Evolutionary conservation across 352 stramenopile species (phyloP).

Genomic region (Thalassiosira livingstoniorum): DNA sequence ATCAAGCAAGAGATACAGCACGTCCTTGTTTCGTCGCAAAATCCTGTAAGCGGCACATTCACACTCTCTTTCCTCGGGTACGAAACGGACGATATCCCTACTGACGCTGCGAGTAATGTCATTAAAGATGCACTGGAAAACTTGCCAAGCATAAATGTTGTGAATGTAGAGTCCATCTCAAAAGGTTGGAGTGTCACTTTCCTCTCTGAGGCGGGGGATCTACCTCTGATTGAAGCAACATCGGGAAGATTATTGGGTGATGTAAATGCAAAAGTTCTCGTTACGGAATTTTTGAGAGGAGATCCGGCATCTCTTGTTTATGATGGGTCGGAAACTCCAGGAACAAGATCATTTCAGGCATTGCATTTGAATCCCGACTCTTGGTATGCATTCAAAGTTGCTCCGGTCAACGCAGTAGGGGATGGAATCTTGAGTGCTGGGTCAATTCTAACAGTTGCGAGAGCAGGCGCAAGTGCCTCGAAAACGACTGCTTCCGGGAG

Average conservation of each 20-base stretch:
- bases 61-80: slow-evolving; percentile 76
- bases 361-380: slow-evolving; percentile 89
- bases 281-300: slow-evolving; percentile 88
- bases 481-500: slow-evolving; percentile 91
- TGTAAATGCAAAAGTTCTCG: slow-evolving; percentile 80
- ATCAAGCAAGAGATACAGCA: slow-evolving; percentile 90
- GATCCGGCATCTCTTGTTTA: slow-evolving; percentile 92
- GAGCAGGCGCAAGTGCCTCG: slow-evolving; percentile 88
- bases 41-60: slow-evolving; percentile 77
- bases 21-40: slow-evolving; percentile 87
- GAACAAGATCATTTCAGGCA: slow-evolving; percentile 87
- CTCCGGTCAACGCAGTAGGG: slow-evolving; percentile 92
- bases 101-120: slow-evolving; percentile 87
- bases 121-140: slow-evolving; percentile 92
- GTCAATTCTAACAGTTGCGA: slow-evolving; percentile 92
- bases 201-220: slow-evolving; percentile 91
- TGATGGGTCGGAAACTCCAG: slow-evolving; percentile 89
- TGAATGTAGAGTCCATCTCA: slow-evolving; percentile 84
- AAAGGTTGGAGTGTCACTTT: slow-evolving; percentile 94
- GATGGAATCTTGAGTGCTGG: slow-evolving; percentile 88
- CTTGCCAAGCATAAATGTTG: slow-evolving; percentile 84
- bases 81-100: slow-evolving; percentile 87
- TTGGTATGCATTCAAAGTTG: slow-evolving; percentile 92
- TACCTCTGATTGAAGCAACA: slow-evolving; percentile 92
- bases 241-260: slow-evolving; percentile 86